Percentiles rank a stretch among this genome's conserved stretches.
Conservation (phyloP, 2,329 filamentous ascomycete genomes). For the Aphanocladium album region DNA sequence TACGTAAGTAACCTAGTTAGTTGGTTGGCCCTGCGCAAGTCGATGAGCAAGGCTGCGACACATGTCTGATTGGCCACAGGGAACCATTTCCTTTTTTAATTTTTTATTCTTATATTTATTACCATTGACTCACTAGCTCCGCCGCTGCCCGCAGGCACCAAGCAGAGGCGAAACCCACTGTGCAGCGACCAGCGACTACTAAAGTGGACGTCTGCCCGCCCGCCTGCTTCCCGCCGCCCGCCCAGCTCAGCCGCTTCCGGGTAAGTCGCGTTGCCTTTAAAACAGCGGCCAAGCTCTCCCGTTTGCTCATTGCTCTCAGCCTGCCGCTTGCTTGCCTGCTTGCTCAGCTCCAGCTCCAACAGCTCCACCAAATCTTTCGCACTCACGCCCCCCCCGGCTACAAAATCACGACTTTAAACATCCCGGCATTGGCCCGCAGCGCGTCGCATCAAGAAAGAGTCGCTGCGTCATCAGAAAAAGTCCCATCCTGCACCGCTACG, state of each 20-base stretch:
- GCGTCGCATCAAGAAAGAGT: constrained; percentile 7
- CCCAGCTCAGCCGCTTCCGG: constrained; percentile 10
- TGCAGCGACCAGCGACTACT: constrained; percentile 1
- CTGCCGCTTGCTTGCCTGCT: neutral
- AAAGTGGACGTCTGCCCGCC: constrained; percentile 11
- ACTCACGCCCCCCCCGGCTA: neutral
- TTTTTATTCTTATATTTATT: too few relatives aligned
- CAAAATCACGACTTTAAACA: constrained; percentile 1
- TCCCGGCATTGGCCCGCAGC: constrained; percentile 10
- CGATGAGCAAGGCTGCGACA: constrained; percentile 6
- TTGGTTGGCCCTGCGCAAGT: neutral
- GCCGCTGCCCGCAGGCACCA: neutral
- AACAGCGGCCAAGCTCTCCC: neutral
- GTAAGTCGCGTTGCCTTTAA: neutral
- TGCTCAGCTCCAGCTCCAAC: neutral
- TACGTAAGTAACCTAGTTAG: neutral
- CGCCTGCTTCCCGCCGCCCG: neutral
- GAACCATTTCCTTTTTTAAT: neutral
- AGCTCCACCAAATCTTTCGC: constrained; percentile 4
- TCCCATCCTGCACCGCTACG: neutral
- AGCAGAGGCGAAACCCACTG: constrained; percentile 6
- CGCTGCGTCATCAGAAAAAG: neutral
- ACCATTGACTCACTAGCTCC: constrained; percentile 6
- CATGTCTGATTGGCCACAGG: neutral
- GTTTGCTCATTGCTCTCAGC: neutral